Percentiles rank a stretch among this genome's conserved stretches.
Evolutionary conservation across 805 yeast genomes (phyloP).

Genomic region (Barnettozyma vustinii): DNA sequence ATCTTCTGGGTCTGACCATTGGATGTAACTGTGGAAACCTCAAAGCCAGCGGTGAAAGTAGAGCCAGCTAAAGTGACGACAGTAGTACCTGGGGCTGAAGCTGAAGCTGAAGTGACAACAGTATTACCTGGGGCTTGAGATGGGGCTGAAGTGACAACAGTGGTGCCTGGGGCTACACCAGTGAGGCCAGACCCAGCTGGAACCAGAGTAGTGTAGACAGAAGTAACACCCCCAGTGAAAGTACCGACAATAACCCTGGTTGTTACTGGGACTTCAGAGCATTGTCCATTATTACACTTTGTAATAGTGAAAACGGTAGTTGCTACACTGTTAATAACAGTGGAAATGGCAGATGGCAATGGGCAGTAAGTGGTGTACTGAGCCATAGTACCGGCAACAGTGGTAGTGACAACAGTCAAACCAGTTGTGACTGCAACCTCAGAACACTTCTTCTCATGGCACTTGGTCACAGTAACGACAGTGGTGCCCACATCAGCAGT

Average conservation of each 20-base stretch:
- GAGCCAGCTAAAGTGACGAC: too few relatives aligned
- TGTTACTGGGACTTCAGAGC: too few relatives aligned
- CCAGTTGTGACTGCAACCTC: conserved; percentile 5
- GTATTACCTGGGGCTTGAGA: too few relatives aligned
- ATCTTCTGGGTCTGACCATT: not conserved
- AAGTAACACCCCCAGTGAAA: not conserved
- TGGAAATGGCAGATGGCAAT: conserved; percentile 3
- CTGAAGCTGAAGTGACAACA: too few relatives aligned
- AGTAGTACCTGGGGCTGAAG: too few relatives aligned
- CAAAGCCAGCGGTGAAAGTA: too few relatives aligned
- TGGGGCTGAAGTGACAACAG: too few relatives aligned
- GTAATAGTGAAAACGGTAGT: not conserved
- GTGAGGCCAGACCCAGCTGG: not conserved
- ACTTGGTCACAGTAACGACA: conserved; percentile 3
- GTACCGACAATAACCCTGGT: too few relatives aligned
- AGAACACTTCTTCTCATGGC: conserved; percentile 2
- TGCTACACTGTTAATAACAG: not conserved
- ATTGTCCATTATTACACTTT: too few relatives aligned
- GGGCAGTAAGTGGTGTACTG: conserved; percentile 7
- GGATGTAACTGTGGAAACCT: not conserved
- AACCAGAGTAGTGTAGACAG: not conserved
- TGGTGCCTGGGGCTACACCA: too few relatives aligned
- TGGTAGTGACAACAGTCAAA: conserved; percentile 1
- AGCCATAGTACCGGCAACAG: not conserved
- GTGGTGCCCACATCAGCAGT: not conserved